Base-by-base conservation (phyloP, 148 eudicot genomes). In the Rhododendron mucronatum region DNA sequence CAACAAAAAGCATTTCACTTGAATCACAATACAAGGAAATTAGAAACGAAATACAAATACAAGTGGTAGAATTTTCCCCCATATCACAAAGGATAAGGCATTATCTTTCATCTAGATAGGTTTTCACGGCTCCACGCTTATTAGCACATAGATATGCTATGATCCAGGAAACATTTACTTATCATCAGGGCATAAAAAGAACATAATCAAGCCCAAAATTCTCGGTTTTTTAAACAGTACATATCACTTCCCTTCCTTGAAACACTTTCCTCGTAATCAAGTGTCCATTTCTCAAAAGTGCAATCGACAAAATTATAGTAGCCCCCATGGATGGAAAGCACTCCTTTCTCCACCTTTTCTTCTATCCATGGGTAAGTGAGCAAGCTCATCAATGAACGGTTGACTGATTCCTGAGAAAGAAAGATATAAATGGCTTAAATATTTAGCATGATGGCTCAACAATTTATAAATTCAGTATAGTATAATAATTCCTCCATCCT, bases 361-460 rank as follows among this genome's bases (percentile, higher is more conserved):
- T 95, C 88, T 50, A 97, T 94, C 99, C 99, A 97, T 51, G 99
- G 99, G 89, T 97, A 97, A 53, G 95, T 92, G 7, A 95, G 97
- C 92, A 97, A 89, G 91, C 91, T 94, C 89, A 86, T 5, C 76
- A 97, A 89, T 21, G 99, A 97, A 80, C 86, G 87, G 89, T 95
- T 97, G 88, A 95, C 65, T 21, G 99, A 97, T 85, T 93, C 99
- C 99, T 97, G 93, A 75, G 74, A 82, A 23, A 15, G 45, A 77
- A 55, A 37, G 44, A 48, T 2, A 18, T 2, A 33, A 71, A 71
- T 3, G 35, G 84, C 80, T 71, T 59, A 61, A 59, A 26, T n/a
- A 78, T 26, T 10, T 14, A 44, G 51, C 78, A 37, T 16, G 14
- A 53, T 21, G n/a, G 79, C 9, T 3, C 57, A 69, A 23, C 13